phyloP scores from a whole-genome alignment of 192 early-diverging fungal genomes.

The Coemansia sp. region DNA sequence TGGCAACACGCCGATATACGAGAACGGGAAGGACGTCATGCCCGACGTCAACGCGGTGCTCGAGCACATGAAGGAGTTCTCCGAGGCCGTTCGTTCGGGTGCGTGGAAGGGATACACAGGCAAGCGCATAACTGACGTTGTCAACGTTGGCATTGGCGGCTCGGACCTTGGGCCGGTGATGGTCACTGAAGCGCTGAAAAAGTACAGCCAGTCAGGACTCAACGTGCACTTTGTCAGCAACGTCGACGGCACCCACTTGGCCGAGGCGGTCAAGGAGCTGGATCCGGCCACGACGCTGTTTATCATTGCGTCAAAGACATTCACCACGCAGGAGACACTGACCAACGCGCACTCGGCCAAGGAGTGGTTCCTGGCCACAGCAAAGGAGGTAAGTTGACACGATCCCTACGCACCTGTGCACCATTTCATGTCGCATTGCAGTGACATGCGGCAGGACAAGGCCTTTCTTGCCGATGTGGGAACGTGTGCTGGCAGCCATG shows the following conservation, averaged over 20 bases:
- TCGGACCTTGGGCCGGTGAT: constrained; percentile 97
- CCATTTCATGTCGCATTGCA: not conserved
- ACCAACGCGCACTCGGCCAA: constrained; percentile 95
- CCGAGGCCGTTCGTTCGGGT: constrained; percentile 83
- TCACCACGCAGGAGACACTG: constrained; percentile 98
- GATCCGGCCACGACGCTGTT: constrained; percentile 89
- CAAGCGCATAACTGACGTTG: constrained; percentile 87
- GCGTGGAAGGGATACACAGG: constrained; percentile 97
- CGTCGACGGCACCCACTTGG: constrained; percentile 97
- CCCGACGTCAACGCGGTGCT: constrained; percentile 93
- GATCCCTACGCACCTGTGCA: not conserved
- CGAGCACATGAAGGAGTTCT: constrained; percentile 86
- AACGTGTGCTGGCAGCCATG: not conserved
- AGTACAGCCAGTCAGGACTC: constrained; percentile 76
- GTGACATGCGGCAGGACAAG: not conserved
- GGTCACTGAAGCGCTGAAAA: constrained; percentile 98
- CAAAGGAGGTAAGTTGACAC: constrained; percentile 63
- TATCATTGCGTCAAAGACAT: constrained; percentile 97
- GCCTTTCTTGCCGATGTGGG: not conserved
- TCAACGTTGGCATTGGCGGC: constrained; percentile 99
- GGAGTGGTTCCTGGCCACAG: constrained; percentile 85
- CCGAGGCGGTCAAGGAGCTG: constrained; percentile 84
- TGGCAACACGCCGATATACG: constrained; percentile 79
- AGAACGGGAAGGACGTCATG: constrained; percentile 89
- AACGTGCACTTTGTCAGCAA: constrained; percentile 96